Evolutionary conservation across 257 asterid genomes (phyloP).

Genomic region (Gynochthodes officinalis): DNA sequence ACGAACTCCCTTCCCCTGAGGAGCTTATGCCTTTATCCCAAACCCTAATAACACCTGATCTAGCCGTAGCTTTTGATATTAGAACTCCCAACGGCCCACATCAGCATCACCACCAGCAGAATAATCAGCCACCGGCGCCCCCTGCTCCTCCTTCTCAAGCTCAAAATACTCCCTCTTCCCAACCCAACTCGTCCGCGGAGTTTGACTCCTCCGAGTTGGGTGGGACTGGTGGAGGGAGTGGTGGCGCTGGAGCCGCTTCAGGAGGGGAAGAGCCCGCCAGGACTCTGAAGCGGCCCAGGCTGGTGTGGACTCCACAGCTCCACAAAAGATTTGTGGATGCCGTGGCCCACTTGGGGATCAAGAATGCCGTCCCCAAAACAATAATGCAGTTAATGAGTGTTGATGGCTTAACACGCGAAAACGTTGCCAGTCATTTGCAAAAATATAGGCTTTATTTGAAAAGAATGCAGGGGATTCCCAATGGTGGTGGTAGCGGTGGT

Average conservation of each 20-base stretch:
- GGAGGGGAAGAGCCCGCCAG: constrained; percentile 43
- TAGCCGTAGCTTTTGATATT: constrained; percentile 69
- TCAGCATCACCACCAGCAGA: constrained; percentile 26
- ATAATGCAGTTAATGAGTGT: constrained; percentile 59
- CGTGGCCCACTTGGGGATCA: constrained; percentile 50
- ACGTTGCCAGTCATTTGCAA: constrained; percentile 51
- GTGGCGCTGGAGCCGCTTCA: constrained; percentile 20
- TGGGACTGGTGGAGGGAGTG: constrained; percentile 30
- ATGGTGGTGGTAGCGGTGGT: constrained; percentile 29
- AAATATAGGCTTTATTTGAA: constrained; percentile 46
- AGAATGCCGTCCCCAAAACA: constrained; percentile 52
- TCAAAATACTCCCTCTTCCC: constrained; percentile 39
- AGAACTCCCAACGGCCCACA: constrained; percentile 37
- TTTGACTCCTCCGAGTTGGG: constrained; percentile 62
- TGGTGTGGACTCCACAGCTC: constrained; percentile 55
- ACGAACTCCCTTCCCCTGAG: constrained; percentile 68
- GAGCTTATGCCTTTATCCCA: constrained; percentile 75
- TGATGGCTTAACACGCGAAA: constrained; percentile 49
- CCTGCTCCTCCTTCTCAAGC: constrained; percentile 33
- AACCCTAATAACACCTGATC: constrained; percentile 74
- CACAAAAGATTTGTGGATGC: constrained; percentile 54
- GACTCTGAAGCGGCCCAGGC: constrained; percentile 47
- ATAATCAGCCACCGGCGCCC: constrained; percentile 11
- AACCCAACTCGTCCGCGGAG: constrained; percentile 60
- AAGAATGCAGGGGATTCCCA: constrained; percentile 40